Conservation (phyloP, 2,329 filamentous ascomycete genomes). For the Dactylella cylindrospora region DNA sequence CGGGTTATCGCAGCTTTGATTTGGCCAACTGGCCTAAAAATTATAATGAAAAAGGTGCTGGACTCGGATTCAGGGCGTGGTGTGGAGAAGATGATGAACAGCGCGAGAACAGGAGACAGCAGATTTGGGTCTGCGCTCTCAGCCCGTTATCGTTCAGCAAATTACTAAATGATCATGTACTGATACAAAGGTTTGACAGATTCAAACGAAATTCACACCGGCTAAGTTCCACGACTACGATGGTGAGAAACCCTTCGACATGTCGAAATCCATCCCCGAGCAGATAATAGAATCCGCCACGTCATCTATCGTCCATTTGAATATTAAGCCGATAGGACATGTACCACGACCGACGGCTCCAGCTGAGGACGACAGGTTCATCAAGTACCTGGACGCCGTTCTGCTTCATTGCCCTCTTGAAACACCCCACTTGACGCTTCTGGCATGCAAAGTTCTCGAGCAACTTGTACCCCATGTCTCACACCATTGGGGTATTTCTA, state of each 20-base stretch:
- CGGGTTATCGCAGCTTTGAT: conserved; percentile 10
- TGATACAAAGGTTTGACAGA: neutral
- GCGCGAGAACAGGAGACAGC: neutral
- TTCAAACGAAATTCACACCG: no score
- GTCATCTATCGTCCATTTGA: conserved; percentile 5
- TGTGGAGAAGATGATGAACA: neutral
- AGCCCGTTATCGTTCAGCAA: no score
- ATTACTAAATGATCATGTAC: no score
- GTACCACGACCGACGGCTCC: neutral
- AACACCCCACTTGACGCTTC: neutral
- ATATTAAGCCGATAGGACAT: no score
- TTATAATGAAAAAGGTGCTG: conserved; percentile 8
- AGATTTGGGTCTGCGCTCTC: neutral
- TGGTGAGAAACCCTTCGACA: conserved; percentile 2
- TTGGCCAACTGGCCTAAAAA: conserved; percentile 2
- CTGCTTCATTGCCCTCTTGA: conserved; percentile 8
- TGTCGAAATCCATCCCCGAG: conserved; percentile 7
- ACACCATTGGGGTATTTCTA: neutral
- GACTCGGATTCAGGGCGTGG: neutral
- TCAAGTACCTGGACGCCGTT: conserved; percentile 4
- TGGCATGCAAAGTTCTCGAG: conserved; percentile 7
- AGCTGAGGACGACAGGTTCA: neutral
- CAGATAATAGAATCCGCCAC: conserved; percentile 12
- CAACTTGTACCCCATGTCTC: neutral
- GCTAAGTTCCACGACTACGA: neutral